These are phyloP conservation scores for Leersia perrieri DNA, from an alignment of 176 grass and related monocot species.

Conservation along the genomic window DNA sequence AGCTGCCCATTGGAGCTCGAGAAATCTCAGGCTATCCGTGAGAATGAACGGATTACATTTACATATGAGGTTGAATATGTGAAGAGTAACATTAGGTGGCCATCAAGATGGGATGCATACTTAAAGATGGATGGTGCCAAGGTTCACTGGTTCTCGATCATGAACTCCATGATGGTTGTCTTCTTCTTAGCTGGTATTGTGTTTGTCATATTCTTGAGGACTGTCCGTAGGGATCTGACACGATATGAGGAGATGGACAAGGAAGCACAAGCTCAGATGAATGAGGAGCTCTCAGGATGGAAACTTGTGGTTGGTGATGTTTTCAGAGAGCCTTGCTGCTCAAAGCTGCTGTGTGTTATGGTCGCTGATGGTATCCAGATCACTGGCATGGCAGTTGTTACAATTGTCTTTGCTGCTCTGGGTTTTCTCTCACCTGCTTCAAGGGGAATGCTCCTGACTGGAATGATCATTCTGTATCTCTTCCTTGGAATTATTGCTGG, in stretches of 20 bases:
- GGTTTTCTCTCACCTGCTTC: conserved; percentile 76
- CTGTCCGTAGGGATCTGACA: conserved; percentile 75
- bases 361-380: conserved; percentile 83
- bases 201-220: conserved; percentile 79
- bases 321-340: conserved; percentile 72
- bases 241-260: conserved; percentile 86
- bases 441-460: conserved; percentile 85
- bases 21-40: conserved; percentile 58
- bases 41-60: conserved; percentile 66
- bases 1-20: conserved; percentile 59
- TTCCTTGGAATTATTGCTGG: conserved; percentile 78
- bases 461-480: conserved; percentile 85
- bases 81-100: conserved; percentile 75
- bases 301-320: conserved; percentile 83
- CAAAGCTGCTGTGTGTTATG: conserved; percentile 71
- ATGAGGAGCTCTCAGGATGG: conserved; percentile 85
- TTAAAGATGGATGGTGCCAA: conserved; percentile 77
- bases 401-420: conserved; percentile 75
- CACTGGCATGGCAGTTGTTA: conserved; percentile 74
- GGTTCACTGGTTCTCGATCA: conserved; percentile 86
- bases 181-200: conserved; percentile 88
- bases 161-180: conserved; percentile 87
- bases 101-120: conserved; percentile 78
- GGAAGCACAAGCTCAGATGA: conserved; percentile 79
- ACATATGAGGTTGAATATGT: conserved; percentile 77